Evolutionary conservation across 169 alveolate genomes (phyloP).

Genomic region (Plasmodium chabaudi): DNA sequence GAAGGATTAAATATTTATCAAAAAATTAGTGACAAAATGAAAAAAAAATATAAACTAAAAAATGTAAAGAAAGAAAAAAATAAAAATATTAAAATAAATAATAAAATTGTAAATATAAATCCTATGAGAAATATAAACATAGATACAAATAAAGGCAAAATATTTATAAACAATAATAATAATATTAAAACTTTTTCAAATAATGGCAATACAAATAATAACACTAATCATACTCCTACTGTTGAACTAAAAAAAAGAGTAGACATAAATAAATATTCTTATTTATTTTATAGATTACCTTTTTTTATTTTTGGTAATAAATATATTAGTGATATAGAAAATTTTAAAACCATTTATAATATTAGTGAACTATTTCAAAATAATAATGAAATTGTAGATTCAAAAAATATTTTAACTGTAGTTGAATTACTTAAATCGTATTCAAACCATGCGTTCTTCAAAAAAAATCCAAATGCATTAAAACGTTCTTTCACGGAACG

Average conservation of each 20-base stretch:
- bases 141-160: slow-evolving; percentile 1
- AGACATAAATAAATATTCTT: slow-evolving; percentile 38
- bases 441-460: slow-evolving; percentile 11
- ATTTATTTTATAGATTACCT: slow-evolving; percentile 48
- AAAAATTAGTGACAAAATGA: slow-evolving; percentile 17
- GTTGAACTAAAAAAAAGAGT: slow-evolving; percentile 36
- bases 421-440: slow-evolving; percentile 25
- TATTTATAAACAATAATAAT: background rate
- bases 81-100: slow-evolving; percentile 21
- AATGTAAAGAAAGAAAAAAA: slow-evolving; percentile 19
- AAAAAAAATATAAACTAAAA: slow-evolving; percentile 15
- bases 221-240: too few species aligned
- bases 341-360: slow-evolving; percentile 6
- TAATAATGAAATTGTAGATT: slow-evolving; percentile 6
- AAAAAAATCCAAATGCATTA: background rate
- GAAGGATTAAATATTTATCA: slow-evolving; percentile 55
- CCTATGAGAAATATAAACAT: slow-evolving; percentile 17
- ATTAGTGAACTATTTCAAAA: slow-evolving; percentile 22
- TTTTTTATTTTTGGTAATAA: slow-evolving; percentile 23
- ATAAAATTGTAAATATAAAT: background rate
- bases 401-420: slow-evolving; percentile 17
- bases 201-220: too few species aligned
- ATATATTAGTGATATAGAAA: slow-evolving; percentile 35
- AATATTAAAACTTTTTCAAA: background rate
- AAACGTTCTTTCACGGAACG: background rate